Conservation (phyloP, 2,329 filamentous ascomycete species). For the Hypoxylon sp. region DNA sequence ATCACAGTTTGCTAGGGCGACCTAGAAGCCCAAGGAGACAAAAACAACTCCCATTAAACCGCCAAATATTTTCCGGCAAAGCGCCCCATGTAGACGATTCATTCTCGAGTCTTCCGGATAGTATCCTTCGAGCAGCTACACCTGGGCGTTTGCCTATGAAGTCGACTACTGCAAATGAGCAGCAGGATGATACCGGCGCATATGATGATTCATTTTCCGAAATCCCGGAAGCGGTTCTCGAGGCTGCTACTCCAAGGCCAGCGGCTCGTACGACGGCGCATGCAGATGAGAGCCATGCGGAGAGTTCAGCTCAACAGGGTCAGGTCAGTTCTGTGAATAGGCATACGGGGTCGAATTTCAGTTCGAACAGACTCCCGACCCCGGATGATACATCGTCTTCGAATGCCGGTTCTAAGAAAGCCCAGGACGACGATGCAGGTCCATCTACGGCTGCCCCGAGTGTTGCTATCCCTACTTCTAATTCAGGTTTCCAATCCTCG, state of each 20-base stretch:
- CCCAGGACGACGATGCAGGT: constrained; percentile 46
- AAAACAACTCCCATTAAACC: constrained; percentile 54
- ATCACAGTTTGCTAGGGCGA: constrained; percentile 38
- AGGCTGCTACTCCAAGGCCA: constrained; percentile 63
- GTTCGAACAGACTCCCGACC: constrained; percentile 64
- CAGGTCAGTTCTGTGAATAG: constrained; percentile 52
- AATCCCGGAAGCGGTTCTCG: constrained; percentile 66
- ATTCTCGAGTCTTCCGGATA: constrained; percentile 57
- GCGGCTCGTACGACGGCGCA: constrained; percentile 39
- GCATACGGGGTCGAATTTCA: constrained; percentile 57
- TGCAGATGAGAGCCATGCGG: constrained; percentile 27
- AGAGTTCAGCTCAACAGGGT: constrained; percentile 27
- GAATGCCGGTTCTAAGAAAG: constrained; percentile 56
- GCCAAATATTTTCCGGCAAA: constrained; percentile 55
- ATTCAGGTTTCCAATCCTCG: constrained; percentile 55
- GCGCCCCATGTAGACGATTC: constrained; percentile 54
- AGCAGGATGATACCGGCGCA: constrained; percentile 54
- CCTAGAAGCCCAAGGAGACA: constrained; percentile 57
- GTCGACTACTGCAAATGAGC: constrained; percentile 32
- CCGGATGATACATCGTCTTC: constrained; percentile 65
- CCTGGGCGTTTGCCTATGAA: constrained; percentile 51
- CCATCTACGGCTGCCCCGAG: constrained; percentile 28
- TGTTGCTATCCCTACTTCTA: constrained; percentile 38
- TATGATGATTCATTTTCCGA: constrained; percentile 73
- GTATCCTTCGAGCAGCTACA: constrained; percentile 53